Conservation (phyloP, 495 filamentous ascomycete genomes). For the Aspergillus mulundensis region DNA sequence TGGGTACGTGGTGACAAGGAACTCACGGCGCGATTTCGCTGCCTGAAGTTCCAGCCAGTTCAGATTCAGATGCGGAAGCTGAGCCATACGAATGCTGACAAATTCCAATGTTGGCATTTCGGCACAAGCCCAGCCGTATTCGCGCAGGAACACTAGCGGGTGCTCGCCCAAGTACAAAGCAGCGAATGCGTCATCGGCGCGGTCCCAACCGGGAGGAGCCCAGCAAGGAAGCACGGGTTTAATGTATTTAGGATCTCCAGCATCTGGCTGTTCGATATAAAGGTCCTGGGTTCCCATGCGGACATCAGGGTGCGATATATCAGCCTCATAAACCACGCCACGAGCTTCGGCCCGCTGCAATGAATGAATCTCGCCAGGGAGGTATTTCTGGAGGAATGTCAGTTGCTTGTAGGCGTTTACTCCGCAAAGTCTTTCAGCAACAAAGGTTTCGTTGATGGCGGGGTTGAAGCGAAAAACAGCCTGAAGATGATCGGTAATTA, state of each 20-base stretch:
- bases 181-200: conserved; percentile 13
- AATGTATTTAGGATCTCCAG: neutral
- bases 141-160: conserved; percentile 2
- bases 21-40: neutral
- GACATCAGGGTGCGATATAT: conserved; percentile 10
- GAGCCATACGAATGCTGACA: conserved; percentile 18
- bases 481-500: conserved; percentile 17
- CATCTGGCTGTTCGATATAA: conserved; percentile 8
- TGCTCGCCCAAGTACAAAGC: conserved; percentile 10
- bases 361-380: conserved; percentile 18
- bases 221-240: conserved; percentile 3
- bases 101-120: conserved; percentile 7
- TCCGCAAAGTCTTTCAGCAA: conserved; percentile 11
- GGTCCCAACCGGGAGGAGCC: conserved; percentile 4
- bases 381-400: conserved; percentile 13
- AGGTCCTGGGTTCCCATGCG: conserved; percentile 8
- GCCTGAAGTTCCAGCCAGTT: neutral
- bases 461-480: conserved; percentile 13
- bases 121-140: conserved; percentile 6
- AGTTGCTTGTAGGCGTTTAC: conserved; percentile 16
- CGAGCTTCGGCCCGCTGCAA: conserved; percentile 18
- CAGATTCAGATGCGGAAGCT: conserved; percentile 12
- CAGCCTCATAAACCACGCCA: conserved; percentile 13
- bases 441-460: conserved; percentile 8
- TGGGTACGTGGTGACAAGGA: neutral